Conservation (phyloP, 2,329 filamentous ascomycete species). For the Talaromyces sp. region DNA sequence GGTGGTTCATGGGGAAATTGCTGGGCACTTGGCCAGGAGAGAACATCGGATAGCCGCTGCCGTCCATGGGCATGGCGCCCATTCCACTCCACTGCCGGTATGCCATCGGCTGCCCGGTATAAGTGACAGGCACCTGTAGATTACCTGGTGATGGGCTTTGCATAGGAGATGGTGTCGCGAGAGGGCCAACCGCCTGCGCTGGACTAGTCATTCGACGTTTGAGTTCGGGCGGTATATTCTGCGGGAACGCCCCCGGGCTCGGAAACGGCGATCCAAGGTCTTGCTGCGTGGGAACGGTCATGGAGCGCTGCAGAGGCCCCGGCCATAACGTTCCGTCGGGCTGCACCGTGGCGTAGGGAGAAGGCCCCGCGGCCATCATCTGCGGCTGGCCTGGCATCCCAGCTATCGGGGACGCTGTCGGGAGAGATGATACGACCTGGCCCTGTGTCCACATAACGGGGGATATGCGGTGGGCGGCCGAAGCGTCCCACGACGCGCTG, state of each 20-base stretch:
- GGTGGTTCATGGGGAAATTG: constrained; percentile 11
- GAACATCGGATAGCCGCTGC: constrained; percentile 31
- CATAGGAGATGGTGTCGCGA: constrained; percentile 13
- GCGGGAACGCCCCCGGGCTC: constrained; percentile 22
- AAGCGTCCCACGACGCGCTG: constrained; percentile 32
- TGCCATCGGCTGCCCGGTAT: constrained; percentile 12
- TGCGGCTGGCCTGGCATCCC: constrained; percentile 29
- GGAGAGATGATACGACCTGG: constrained; percentile 18
- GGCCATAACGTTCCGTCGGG: constrained; percentile 34
- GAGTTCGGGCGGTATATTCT: constrained; percentile 26
- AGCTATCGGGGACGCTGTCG: constrained; percentile 25
- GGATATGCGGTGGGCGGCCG: constrained; percentile 25
- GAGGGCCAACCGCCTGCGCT: constrained; percentile 19
- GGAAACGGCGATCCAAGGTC: constrained; percentile 19
- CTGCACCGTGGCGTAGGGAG: constrained; percentile 22
- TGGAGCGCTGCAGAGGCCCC: constrained; percentile 27
- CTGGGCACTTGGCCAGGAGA: constrained; percentile 16
- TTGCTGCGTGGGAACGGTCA: constrained; percentile 10
- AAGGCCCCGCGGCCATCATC: constrained; percentile 20
- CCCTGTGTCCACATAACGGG: constrained; percentile 28
- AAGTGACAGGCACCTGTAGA: constrained; percentile 23
- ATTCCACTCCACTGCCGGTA: constrained; percentile 11
- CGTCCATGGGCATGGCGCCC: constrained; percentile 19
- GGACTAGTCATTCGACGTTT: constrained; percentile 36
- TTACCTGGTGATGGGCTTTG: constrained; percentile 22